Evolutionary conservation across 2,329 filamentous ascomycete genomes (phyloP), one percentile per base, ranked within the genome.

Genomic region (Neofusicoccum parvum): DNA sequence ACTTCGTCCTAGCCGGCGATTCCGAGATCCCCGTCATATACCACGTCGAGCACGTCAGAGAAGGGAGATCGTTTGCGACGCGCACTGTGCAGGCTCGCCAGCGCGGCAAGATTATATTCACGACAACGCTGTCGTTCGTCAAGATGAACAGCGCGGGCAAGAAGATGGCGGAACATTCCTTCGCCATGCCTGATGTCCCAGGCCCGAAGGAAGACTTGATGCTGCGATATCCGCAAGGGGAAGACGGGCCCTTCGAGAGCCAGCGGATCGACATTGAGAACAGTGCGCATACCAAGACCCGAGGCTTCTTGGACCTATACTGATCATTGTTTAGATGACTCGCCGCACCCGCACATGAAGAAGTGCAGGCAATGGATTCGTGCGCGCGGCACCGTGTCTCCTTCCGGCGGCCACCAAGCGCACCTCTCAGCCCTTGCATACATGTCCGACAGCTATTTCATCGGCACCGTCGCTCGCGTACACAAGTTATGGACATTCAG

Each of bases 71-170:
- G 60, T 99, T 94, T 77, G 90, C 92, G 64, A 98, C 95, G 43
- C 86, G 95, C 64, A 98, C 94, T 0, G 95, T 99, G n/a, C 94
- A 98, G 80, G 95, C 95, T 37, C 85, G 93, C 34, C 95, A 99
- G 81, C 85, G 88, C 46, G 95, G 94, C 10, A 87, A 88, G 67
- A 91, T 91, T 74, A 98, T 99, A 80, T 98, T 98, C 80, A 98
- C 94, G 17, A 95, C 92, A 1, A 99, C 94, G 5, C 88, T 96
- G 79, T 95, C 91, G 68, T 98, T 99, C 76, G 90, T 90, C 74
- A 84, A 87, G 17, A 88, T 90, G 72, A 85, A 83, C 67, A 86
- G 83, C 68, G 86, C 84, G 60, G 85, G 85, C 2, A 80, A 83
- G 71, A 78, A 83, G 69, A 79, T 75, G 48, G 84, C 95, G 3